Percentiles rank a stretch among this genome's conserved stretches.
phyloP scores from a whole-genome alignment of 1,284 basidiomycete species.

The Cyathus pygmaeus region DNA sequence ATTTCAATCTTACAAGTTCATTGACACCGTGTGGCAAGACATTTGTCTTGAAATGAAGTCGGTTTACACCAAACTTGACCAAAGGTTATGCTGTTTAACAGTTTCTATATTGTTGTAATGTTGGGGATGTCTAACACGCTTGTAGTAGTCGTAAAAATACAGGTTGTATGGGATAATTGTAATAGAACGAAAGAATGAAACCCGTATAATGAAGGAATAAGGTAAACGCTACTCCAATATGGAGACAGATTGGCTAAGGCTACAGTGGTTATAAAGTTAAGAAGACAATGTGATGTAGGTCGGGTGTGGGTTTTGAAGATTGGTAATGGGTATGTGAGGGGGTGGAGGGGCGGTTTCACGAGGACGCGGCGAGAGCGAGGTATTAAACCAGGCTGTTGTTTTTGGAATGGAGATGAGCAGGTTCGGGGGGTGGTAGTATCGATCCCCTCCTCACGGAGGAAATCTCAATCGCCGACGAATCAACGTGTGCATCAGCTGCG shows the following conservation, averaged over 20 bases:
- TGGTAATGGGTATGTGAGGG: not conserved
- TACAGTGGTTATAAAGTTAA: not conserved
- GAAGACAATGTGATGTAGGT: not conserved
- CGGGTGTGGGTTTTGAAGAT: not conserved
- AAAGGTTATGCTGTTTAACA: no score
- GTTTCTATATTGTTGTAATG: no score
- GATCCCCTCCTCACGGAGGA: not conserved
- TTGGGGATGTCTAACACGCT: no score
- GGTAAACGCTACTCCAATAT: not conserved
- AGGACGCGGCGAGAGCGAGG: not conserved
- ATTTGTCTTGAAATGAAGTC: no score
- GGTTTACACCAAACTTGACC: no score
- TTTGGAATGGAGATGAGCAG: not conserved
- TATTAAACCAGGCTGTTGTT: not conserved
- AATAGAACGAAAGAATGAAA: not conserved
- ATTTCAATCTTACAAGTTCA: no score
- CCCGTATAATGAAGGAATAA: not conserved
- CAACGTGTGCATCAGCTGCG: slow-evolving; percentile 20
- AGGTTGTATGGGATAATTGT: not conserved
- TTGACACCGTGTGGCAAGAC: no score
- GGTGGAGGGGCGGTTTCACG: not conserved
- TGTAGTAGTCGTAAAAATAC: not conserved
- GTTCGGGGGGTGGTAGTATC: not conserved
- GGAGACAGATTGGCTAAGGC: not conserved
- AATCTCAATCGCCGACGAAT: not conserved